Evolutionary conservation across 164 flowering plant species (phyloP), one percentile per base, ranked within the genome.

Genomic region (Macadamia integrifolia): DNA sequence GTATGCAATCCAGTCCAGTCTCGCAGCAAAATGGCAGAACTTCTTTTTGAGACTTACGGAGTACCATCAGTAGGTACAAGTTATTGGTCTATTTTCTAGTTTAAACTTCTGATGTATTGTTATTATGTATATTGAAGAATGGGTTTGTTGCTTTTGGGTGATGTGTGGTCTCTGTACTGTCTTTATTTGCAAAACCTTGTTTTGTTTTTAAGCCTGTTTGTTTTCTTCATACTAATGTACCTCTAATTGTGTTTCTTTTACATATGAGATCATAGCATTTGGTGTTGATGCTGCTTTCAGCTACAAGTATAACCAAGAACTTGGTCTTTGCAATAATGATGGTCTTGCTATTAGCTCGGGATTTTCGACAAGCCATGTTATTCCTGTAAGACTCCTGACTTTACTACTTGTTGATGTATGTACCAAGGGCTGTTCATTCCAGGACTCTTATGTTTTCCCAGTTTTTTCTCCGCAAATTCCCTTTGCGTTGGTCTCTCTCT

Each of bases 201-300:
- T 59, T 50, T 6, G 30, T 55, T 44, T 52, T 40, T 11, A 29
- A 60, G 9, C 9, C 29, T 40, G 46, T 53, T 9, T 46, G 18
- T 67, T 1, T 59, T n/a, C 4, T 32, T 57, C 42, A 59, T 6
- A 57, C 60, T 68, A 50, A 44, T 1, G 43, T 65, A 43, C 58
- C 23, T 1, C 62, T 64, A 48, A 11, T 56, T 46, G 63, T 43
- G 3, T 43, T 35, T 71, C n/a, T 29, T 44, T 62, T 49, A 57
- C 62, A 23, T 18, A 9, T 68, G 52, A 40, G 55, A 58, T 81
- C 43, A 40, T 88, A 94, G 99, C 99, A 68, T 94, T 86, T 84
- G 99, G 99, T 59, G 87, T 89, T 71, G 99, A 92, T 82, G 89
- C 96, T 76, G 97, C 91, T 76, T 94, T 94, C 83, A 92, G 99